Conservation (phyloP, 2,329 filamentous ascomycete genomes). For the Fusarium chaquense region DNA sequence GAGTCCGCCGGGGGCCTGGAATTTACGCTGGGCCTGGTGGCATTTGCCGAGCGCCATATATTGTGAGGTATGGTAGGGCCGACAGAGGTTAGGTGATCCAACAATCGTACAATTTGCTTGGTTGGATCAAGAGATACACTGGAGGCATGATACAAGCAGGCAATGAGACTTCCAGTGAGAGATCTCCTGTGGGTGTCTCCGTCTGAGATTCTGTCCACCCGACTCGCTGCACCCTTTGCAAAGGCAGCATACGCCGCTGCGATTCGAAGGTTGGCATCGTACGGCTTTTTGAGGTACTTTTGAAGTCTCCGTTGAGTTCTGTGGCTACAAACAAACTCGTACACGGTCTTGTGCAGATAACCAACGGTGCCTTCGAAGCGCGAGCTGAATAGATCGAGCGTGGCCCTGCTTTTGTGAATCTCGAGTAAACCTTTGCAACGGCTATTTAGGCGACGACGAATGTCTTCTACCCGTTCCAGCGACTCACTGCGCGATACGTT, state of each 20-base stretch:
- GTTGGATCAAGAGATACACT: fast-evolving
- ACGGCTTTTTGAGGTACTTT: neutral
- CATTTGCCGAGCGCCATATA: neutral
- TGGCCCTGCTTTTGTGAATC: fast-evolving
- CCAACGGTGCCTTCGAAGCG: fast-evolving
- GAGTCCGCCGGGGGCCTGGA: neutral
- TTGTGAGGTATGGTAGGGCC: fast-evolving
- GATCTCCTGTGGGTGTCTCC: neutral
- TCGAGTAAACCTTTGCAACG: slow-evolving; percentile 22
- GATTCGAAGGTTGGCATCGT: neutral
- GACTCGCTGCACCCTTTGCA: neutral
- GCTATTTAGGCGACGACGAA: slow-evolving; percentile 12
- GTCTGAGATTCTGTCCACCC: neutral
- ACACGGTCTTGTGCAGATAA: slow-evolving; percentile 10
- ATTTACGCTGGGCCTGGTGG: too few relatives aligned
- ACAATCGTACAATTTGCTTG: neutral
- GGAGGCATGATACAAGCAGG: fast-evolving
- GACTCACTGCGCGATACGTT: fast-evolving
- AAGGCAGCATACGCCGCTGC: neutral
- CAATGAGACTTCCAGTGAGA: fast-evolving
- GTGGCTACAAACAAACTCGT: fast-evolving
- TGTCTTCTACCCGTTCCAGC: neutral
- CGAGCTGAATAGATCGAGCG: fast-evolving
- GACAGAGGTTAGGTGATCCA: neutral
- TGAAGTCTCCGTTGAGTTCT: neutral